Base-by-base conservation (phyloP, 2,329 filamentous ascomycete species). In the Colletotrichum endophyticum region DNA sequence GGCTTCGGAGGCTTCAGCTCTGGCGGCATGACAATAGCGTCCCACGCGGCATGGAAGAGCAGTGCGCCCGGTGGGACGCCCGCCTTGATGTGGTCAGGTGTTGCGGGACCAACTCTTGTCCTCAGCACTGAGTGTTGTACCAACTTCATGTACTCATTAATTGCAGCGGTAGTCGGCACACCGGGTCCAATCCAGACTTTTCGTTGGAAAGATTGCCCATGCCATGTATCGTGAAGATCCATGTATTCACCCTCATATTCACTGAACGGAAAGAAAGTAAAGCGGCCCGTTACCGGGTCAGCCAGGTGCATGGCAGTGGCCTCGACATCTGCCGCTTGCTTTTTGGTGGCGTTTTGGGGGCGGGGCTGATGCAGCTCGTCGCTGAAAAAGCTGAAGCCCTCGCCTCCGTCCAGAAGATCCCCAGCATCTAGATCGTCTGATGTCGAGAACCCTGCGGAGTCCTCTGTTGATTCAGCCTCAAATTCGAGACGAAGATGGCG, bases 401-500 rank as follows among this genome's bases (percentile, higher is more conserved):
- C 74, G 2, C 79, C 79, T 28, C 83, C 83, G 28, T 84, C 83
- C 63, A 91, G 83, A 16, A 90, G 81, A 15, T 83, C 83, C 59
- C 86, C 85, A 2, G 87, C 85, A 66, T 89, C 87, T 5, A 87
- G 73, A 22, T 85, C 84, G 13, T 82, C 82, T 4, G 79, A 78
- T 4, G 80, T 79, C 7, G 82, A 82, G 19, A 83, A 81, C 22
- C 83, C 81, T 27, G 79, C 75, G 12, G 78, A 79, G 28, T 86
- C 85, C 4, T 86, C 84, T 13, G 82, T 81, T 3, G 84, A 83
- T 64, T 88, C 88, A 0, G 85, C 81, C 30, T 88, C 87, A 76
- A 93, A 89, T 79, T 93, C 91, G 8, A 93, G 83, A 4, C 87
- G 83, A 19, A 93, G 80, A 73, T 88, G 86, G 70, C 88, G 85